Percentiles rank a stretch among this genome's conserved stretches.
These are phyloP conservation scores for Lentinula guzmanii DNA, from an alignment of 768 basidiomycete species.

Conservation along the genomic window DNA sequence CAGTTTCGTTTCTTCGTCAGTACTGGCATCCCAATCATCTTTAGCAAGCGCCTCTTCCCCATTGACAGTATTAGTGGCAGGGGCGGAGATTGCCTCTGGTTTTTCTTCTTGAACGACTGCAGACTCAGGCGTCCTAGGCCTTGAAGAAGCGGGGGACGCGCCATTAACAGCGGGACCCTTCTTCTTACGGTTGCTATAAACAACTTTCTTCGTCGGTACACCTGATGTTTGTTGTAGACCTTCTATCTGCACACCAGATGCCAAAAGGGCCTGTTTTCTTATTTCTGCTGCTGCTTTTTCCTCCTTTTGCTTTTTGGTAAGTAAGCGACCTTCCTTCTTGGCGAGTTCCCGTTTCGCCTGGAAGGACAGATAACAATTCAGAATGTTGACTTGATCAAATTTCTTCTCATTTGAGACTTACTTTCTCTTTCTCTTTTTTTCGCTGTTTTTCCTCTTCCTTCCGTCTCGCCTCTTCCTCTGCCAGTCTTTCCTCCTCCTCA, in stretches of 20 bases:
- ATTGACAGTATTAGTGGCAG: slow-evolving; percentile 12
- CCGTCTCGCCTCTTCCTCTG: slow-evolving; percentile 69
- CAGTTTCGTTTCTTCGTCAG: slow-evolving; percentile 42
- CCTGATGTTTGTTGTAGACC: slow-evolving; percentile 63
- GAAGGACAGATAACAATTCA: not conserved
- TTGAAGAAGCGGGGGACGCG: slow-evolving; percentile 48
- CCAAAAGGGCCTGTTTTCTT: slow-evolving; percentile 83
- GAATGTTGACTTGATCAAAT: not conserved
- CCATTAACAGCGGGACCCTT: slow-evolving; percentile 50
- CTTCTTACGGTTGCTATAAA: slow-evolving; percentile 83
- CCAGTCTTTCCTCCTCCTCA: slow-evolving; percentile 82
- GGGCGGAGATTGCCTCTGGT: slow-evolving; percentile 10
- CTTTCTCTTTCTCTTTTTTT: slow-evolving; percentile 87
- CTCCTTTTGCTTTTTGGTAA: slow-evolving; percentile 98
- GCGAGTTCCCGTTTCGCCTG: slow-evolving; percentile 86
- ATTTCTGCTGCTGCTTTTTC: slow-evolving; percentile 88
- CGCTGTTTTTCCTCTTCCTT: slow-evolving; percentile 82
- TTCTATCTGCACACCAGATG: slow-evolving; percentile 85
- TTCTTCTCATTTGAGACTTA: slow-evolving; percentile 18
- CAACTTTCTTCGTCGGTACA: slow-evolving; percentile 61
- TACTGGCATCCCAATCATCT: slow-evolving; percentile 69
- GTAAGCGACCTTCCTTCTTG: slow-evolving; percentile 88
- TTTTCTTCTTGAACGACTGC: not conserved
- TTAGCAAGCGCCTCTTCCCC: slow-evolving; percentile 28
- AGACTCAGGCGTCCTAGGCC: slow-evolving; percentile 44